A percentile compares a stretch with the other conserved stretches of the same genome.
phyloP scores from a whole-genome alignment of 2,329 filamentous ascomycete species.

The Thielaviopsis ethacetica region DNA sequence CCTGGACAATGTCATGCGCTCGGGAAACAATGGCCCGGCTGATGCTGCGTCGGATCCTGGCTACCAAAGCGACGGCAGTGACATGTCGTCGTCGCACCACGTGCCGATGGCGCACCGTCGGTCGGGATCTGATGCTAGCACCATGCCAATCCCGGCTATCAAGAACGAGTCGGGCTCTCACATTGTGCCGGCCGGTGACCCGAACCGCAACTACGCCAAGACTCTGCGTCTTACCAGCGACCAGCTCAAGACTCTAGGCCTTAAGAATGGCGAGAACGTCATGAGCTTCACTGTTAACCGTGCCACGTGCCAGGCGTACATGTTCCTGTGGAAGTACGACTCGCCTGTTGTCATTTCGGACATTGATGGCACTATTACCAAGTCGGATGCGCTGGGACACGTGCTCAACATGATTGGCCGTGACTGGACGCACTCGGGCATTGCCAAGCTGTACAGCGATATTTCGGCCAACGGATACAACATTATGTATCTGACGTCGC shows the following conservation, averaged over 20 bases:
- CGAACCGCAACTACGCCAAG: conserved; percentile 84
- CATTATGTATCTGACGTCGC: conserved; percentile 92
- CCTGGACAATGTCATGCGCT: conserved; percentile 32
- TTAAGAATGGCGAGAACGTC: conserved; percentile 74
- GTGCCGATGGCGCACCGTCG: conserved; percentile 33
- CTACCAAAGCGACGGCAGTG: conserved; percentile 80
- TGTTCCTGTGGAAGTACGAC: conserved; percentile 88
- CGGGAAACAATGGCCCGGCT: conserved; percentile 37
- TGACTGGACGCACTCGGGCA: conserved; percentile 94
- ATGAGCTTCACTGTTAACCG: conserved; percentile 96
- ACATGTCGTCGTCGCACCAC: conserved; percentile 25
- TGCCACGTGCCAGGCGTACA: conserved; percentile 77
- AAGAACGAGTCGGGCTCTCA: conserved; percentile 41
- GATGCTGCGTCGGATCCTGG: conserved; percentile 86
- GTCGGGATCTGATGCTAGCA: conserved; percentile 49
- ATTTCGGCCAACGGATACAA: conserved; percentile 95
- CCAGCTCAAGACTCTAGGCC: conserved; percentile 69
- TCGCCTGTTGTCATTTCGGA: conserved; percentile 94
- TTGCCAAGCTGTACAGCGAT: conserved; percentile 93
- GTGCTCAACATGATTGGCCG: conserved; percentile 92
- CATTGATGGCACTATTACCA: conserved; percentile 97
- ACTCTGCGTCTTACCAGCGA: conserved; percentile 89
- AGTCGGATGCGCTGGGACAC: conserved; percentile 87
- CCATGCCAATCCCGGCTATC: conserved; percentile 28
- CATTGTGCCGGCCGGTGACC: conserved; percentile 46